These are phyloP conservation scores for Colletotrichum higginsianum DNA, from an alignment of 2,329 filamentous ascomycete species.

Conservation along the genomic window DNA sequence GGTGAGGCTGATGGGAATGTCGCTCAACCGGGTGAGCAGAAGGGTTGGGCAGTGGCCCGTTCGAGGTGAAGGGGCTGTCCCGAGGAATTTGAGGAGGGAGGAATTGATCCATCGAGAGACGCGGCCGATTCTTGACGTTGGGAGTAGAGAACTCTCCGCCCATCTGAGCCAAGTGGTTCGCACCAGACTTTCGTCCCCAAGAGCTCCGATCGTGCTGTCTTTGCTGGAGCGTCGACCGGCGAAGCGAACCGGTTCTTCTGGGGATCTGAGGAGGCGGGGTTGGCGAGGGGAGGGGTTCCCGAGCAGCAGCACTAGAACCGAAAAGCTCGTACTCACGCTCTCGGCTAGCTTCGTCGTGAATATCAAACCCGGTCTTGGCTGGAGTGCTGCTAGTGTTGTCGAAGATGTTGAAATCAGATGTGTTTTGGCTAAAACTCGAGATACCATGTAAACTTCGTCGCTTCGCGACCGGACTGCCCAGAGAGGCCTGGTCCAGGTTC, in stretches of 20 bases:
- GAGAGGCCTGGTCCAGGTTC: conserved; percentile 84
- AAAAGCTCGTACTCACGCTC: conserved; percentile 72
- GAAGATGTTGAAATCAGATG: conserved; percentile 81
- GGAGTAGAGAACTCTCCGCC: conserved; percentile 70
- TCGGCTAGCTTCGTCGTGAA: conserved; percentile 56
- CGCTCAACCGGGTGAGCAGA: conserved; percentile 65
- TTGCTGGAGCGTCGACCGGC: conserved; percentile 91
- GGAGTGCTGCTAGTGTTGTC: conserved; percentile 68
- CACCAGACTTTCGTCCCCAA: conserved; percentile 72
- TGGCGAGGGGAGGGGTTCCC: conserved; percentile 61
- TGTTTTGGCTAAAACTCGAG: conserved; percentile 68
- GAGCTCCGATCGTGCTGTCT: conserved; percentile 79
- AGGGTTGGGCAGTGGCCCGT: conserved; percentile 66
- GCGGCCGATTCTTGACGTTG: conserved; percentile 73
- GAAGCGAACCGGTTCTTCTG: conserved; percentile 81
- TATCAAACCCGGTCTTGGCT: conserved; percentile 60
- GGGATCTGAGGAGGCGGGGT: conserved; percentile 70
- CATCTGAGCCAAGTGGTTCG: conserved; percentile 67
- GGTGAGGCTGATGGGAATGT: conserved; percentile 76
- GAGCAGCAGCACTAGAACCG: conserved; percentile 49
- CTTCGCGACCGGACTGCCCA: conserved; percentile 91
- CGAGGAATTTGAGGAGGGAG: conserved; percentile 73
- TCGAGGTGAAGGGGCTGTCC: conserved; percentile 75
- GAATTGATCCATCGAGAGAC: conserved; percentile 86
- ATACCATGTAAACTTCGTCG: conserved; percentile 88